Conservation (phyloP, 352 stramenopile species). For the Plasmopara viticola region DNA sequence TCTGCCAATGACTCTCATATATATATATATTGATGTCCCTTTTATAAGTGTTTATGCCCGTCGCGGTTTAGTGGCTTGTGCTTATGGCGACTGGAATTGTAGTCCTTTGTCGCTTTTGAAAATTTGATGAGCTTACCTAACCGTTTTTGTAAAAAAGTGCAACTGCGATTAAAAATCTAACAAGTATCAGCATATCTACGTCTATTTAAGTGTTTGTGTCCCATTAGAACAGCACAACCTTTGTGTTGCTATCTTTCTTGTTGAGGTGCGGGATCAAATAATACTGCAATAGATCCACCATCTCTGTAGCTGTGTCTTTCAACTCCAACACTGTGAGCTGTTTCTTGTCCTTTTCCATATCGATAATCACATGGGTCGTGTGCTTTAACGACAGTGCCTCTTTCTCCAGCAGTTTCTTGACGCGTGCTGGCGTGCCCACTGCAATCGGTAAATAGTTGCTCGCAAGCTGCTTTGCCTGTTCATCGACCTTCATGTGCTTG, state of each 20-base stretch:
- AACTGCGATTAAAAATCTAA: no score
- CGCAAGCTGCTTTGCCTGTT: constrained; percentile 83
- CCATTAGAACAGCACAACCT: constrained; percentile 69
- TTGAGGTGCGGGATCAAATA: constrained; percentile 61
- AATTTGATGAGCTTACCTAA: no score
- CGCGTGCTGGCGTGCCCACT: constrained; percentile 66
- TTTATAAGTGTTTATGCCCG: no score
- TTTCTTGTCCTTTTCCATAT: constrained; percentile 88
- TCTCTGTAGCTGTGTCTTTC: constrained; percentile 79
- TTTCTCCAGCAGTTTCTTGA: constrained; percentile 79
- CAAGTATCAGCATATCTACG: no score
- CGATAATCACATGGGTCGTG: constrained; percentile 73
- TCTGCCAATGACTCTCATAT: no score
- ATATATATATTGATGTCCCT: no score
- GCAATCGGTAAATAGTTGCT: constrained; percentile 68
- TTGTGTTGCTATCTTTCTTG: constrained; percentile 38
- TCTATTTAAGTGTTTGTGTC: no score
- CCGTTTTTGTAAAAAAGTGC: neutral
- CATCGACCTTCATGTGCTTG: constrained; percentile 89
- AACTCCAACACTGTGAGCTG: constrained; percentile 74
- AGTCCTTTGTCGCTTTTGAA: no score
- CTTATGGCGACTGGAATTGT: no score
- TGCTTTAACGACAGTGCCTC: constrained; percentile 66
- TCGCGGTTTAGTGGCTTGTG: no score
- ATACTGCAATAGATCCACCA: constrained; percentile 74